phyloP scores from a whole-genome alignment of 371 early-diverging fungal species.

The Mucor piriformis region DNA sequence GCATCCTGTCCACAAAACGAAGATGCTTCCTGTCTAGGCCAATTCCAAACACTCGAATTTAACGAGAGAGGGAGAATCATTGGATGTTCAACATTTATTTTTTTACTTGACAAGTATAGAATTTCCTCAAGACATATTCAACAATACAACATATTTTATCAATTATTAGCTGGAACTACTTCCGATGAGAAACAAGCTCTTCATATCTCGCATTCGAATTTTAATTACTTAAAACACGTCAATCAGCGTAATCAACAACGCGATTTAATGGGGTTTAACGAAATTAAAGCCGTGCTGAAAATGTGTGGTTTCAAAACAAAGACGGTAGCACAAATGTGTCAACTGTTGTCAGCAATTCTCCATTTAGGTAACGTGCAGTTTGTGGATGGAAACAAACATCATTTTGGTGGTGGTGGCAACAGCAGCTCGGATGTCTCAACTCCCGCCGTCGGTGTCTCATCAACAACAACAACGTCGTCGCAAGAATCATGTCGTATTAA shows the following conservation, averaged over 20 bases:
- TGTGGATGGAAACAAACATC: slow-evolving; percentile 49
- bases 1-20: slow-evolving; percentile 61
- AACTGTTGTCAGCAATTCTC: slow-evolving; percentile 74
- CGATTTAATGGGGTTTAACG: slow-evolving; percentile 42
- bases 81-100: slow-evolving; percentile 79
- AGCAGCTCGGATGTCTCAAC: not conserved
- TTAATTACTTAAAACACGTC: slow-evolving; percentile 53
- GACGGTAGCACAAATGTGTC: slow-evolving; percentile 69
- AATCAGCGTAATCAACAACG: slow-evolving; percentile 32
- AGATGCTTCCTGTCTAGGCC: slow-evolving; percentile 67
- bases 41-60: slow-evolving; percentile 84
- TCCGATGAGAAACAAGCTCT: slow-evolving; percentile 61
- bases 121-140: slow-evolving; percentile 61
- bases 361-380: slow-evolving; percentile 79
- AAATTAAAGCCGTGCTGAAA: slow-evolving; percentile 70
- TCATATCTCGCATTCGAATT: slow-evolving; percentile 60
- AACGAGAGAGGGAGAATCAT: slow-evolving; percentile 75
- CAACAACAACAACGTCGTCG: not conserved
- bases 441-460: not conserved
- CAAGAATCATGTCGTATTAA: slow-evolving; percentile 55
- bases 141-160: slow-evolving; percentile 86
- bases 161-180: slow-evolving; percentile 67
- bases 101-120: slow-evolving; percentile 78
- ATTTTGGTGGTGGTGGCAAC: not conserved
- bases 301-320: slow-evolving; percentile 75